These are phyloP conservation scores for Xylaria nigripes DNA, from an alignment of 495 filamentous ascomycete genomes.

Conservation along the genomic window DNA sequence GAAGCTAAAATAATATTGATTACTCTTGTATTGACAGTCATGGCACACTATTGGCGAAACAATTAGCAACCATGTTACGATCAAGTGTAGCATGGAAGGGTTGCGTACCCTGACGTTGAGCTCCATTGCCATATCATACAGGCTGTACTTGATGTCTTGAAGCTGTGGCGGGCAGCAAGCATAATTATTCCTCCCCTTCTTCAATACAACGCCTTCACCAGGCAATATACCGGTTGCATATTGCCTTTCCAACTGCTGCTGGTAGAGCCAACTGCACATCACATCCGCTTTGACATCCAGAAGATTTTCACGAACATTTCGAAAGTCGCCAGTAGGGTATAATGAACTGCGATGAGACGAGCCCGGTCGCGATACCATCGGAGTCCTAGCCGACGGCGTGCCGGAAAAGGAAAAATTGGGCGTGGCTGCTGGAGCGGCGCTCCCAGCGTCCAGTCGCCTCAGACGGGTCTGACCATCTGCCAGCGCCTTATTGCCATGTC, in stretches of 20 bases:
- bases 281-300: slow-evolving; percentile 49
- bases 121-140: slow-evolving; percentile 43
- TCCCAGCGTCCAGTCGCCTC: not conserved
- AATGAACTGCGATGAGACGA: slow-evolving; percentile 11
- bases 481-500: slow-evolving; percentile 6
- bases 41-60: slow-evolving; percentile 37
- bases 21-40: slow-evolving; percentile 52
- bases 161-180: slow-evolving; percentile 50
- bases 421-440: slow-evolving; percentile 5
- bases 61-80: slow-evolving; percentile 6
- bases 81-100: not conserved
- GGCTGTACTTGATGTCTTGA: slow-evolving; percentile 34
- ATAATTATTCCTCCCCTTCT: slow-evolving; percentile 46
- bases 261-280: slow-evolving; percentile 54
- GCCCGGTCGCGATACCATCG: slow-evolving; percentile 11
- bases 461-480: slow-evolving; percentile 1
- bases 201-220: slow-evolving; percentile 54
- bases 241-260: slow-evolving; percentile 49
- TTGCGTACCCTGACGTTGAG: slow-evolving; percentile 46
- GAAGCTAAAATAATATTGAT: slow-evolving; percentile 47
- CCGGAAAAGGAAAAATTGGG: slow-evolving; percentile 11
- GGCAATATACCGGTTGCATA: slow-evolving; percentile 46
- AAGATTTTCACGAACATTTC: slow-evolving; percentile 31
- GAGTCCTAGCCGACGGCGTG: slow-evolving; percentile 5
- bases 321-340: slow-evolving; percentile 12